These are phyloP conservation scores for Ceratobasidium sp. DNA, from an alignment of 1,284 basidiomycete species.

Conservation along the genomic window DNA sequence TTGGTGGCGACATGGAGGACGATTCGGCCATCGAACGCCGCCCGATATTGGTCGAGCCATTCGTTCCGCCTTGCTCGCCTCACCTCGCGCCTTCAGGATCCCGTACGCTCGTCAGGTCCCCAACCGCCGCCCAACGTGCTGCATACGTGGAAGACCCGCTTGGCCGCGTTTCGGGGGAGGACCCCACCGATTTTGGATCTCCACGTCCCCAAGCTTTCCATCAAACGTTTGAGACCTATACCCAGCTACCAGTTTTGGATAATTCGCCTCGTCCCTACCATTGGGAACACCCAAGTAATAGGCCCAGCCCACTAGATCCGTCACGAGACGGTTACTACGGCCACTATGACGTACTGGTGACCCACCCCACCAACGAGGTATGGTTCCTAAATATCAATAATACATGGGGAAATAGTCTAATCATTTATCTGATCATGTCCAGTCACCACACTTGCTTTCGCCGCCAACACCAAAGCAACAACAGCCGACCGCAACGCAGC, in stretches of 20 bases:
- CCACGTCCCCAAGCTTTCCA: conserved; percentile 1
- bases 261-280: not conserved
- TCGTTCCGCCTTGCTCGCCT: conserved; percentile 15
- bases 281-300: not conserved
- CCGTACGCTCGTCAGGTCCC: not conserved
- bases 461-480: conserved; percentile 8
- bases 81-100: conserved; percentile 4
- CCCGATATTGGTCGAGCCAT: conserved; percentile 31
- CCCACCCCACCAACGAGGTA: conserved; percentile 15
- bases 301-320: not conserved
- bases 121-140: not conserved
- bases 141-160: not conserved
- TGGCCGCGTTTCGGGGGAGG: not conserved
- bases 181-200: not conserved
- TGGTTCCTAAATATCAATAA: not conserved
- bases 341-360: conserved; percentile 2
- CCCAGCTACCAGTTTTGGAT: not conserved
- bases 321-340: not conserved
- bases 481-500: conserved; percentile 2
- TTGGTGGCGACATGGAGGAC: not conserved
- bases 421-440: not conserved
- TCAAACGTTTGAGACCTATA: not conserved
- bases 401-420: not conserved
- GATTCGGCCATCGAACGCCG: not conserved
- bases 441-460: conserved; percentile 23